A percentile compares a stretch with the other conserved stretches of the same genome.
These are phyloP conservation scores for Trichophyton mentagrophytes DNA, from an alignment of 2,329 filamentous ascomycete species.

Conservation along the genomic window DNA sequence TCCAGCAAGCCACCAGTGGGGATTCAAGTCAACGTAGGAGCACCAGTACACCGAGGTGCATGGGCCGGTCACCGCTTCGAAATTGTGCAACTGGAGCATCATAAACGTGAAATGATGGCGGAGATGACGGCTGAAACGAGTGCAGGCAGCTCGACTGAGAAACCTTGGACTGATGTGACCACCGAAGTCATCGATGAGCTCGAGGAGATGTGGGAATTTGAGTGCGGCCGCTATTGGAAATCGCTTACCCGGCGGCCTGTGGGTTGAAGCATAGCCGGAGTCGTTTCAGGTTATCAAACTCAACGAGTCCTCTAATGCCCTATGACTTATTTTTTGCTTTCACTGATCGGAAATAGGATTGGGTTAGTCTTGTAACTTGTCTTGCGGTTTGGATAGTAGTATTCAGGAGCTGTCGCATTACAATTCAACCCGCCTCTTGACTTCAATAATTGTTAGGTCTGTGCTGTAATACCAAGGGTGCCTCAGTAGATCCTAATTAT, in stretches of 20 bases:
- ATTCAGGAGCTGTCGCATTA: no score
- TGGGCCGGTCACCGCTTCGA: conserved; percentile 5
- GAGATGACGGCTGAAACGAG: background rate
- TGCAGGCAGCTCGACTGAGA: background rate
- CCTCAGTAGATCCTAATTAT: no score
- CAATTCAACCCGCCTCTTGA: no score
- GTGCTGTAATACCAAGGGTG: no score
- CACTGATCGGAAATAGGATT: no score
- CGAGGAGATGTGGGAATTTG: background rate
- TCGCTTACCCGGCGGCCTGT: background rate
- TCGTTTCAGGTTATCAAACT: background rate
- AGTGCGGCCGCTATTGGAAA: background rate
- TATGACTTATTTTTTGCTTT: no score
- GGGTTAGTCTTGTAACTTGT: no score
- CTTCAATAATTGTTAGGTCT: no score
- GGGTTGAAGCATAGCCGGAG: background rate
- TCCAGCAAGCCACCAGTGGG: background rate
- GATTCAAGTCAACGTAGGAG: background rate
- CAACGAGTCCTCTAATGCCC: background rate
- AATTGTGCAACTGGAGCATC: background rate
- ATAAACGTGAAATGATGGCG: background rate
- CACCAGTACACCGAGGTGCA: background rate
- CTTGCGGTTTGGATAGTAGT: no score
- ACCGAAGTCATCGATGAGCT: background rate
- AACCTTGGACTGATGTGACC: background rate